Base-by-base conservation (phyloP, 129 eudicot genomes). In the Pseudognaphalium luteoalbum region DNA sequence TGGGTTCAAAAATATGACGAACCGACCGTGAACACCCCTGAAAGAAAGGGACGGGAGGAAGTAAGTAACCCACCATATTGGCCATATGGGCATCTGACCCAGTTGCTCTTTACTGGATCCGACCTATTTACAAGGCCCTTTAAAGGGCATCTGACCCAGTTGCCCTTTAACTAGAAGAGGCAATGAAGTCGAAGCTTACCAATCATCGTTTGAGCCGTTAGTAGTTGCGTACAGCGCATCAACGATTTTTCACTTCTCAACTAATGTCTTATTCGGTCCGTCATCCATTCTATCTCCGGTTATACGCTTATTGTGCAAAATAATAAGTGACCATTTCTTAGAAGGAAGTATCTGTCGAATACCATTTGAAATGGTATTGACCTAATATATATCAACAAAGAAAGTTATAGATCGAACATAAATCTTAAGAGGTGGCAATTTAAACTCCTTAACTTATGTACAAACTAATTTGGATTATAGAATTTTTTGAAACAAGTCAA, bases 191-290 rank as follows among this genome's bases (percentile, higher is more conserved):
- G 25, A 56, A 70, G 20, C 77, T 81, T 78, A 92, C 98, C 98
- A 92, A 76, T 92, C 98, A 80, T 92, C 98, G 76, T 92, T 92
- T 73, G 98, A 92, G 61, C 98, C 96, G 0, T 92, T 88, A 74
- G 98, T 96, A 73, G 98, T 92, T 61, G 96, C 87, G 83, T 90
- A 92, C 4, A 92, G 87, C 16, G 98, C 92, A 81, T 90, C 90
- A 41, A 92, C 89, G 30, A 72, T 81, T 87, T 84, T 92, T 96
- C 98, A 92, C 83, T 87, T 92, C 64, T 90, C 95, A 17, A 92
- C 68, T 56, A 88, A 60, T 20, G 81, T 59, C 76, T 76, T 88
- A 69, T 88, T 88, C n/a, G 79, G 9, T n/a, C 96, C 92, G 67
- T 90, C 80, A 6, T 88, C 84, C 90, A 90, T 86, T 62, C 78